Base-by-base conservation (phyloP, 768 basidiomycete genomes). In the Cystobasidium ongulense region DNA sequence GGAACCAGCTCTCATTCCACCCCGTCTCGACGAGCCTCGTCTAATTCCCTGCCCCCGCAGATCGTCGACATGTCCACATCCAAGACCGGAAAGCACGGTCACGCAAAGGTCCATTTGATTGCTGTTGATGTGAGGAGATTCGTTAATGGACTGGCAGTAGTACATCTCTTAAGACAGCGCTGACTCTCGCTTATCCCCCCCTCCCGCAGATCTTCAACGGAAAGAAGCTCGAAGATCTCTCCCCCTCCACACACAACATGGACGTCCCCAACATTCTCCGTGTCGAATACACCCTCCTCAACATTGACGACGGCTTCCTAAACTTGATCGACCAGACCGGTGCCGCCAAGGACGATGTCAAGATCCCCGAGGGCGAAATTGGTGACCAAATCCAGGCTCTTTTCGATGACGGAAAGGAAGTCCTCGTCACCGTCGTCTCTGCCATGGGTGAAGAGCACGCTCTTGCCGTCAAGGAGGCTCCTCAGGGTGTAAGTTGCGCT, bases 81-180 rank as follows among this genome's bases (percentile, higher is more conserved):
- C 82, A 98, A 98, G 88, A 95, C 93, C 61, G 94, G 95, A 80
- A 98, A 98, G 88, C 95, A 98, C 85, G 95, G 95, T 80, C 95
- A 99, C 85, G 95, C 96, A 83, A 99, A 98, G 84, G 96, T 98
- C 81, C 93, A 98, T 84, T 87, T 99, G 76, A 87, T 97, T 79
- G 96, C 88, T 81, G 90, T 91, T 81, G 96, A 99, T 84, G 94
- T 96, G 81, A 76, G 92, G n/a, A n/a, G n/a, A n/a, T n/a, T n/a
- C n/a, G n/a, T n/a, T n/a, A n/a, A n/a, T n/a, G n/a, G n/a, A n/a
- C n/a, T n/a, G n/a, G n/a, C n/a, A n/a, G n/a, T n/a, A n/a, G n/a
- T n/a, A n/a, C n/a, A n/a, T n/a, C n/a, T n/a, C 54, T 50, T 25
- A n/a, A 74, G 21, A 46, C 72, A 65, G 68, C 76, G 8, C 36